Conservation (phyloP, 768 basidiomycete genomes). For the Porpolomopsis calyptriformis region DNA sequence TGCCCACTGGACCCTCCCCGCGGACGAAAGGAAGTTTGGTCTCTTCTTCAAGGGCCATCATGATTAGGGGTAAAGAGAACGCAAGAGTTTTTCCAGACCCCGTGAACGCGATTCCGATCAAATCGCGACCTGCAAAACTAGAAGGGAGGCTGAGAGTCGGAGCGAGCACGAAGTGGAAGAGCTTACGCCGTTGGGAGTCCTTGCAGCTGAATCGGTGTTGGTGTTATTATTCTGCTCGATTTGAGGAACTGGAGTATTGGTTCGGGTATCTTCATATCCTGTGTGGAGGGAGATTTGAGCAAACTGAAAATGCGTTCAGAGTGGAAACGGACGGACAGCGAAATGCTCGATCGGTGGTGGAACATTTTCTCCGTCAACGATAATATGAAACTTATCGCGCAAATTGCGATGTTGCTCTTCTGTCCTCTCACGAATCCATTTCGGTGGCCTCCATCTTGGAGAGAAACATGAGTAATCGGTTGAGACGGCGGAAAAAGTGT, state of each 20-base stretch:
- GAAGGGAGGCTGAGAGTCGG: slow-evolving; percentile 12
- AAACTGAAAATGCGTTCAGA: not conserved
- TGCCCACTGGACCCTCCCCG: slow-evolving; percentile 95
- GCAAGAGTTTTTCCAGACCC: slow-evolving; percentile 99
- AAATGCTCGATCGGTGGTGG: slow-evolving; percentile 92
- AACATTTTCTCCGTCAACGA: slow-evolving; percentile 88
- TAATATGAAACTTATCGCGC: slow-evolving; percentile 86
- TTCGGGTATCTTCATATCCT: slow-evolving; percentile 99
- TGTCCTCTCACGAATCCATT: slow-evolving; percentile 62
- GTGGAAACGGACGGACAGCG: slow-evolving; percentile 32
- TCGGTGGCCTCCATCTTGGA: slow-evolving; percentile 88
- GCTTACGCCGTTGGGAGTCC: slow-evolving; percentile 90
- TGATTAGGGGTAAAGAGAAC: slow-evolving; percentile 94
- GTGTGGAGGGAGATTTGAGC: slow-evolving; percentile 5
- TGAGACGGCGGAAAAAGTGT: not conserved
- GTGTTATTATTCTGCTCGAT: slow-evolving; percentile 71
- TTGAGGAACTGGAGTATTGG: slow-evolving; percentile 75
- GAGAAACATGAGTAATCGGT: slow-evolving; percentile 4
- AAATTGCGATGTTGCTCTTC: slow-evolving; percentile 61
- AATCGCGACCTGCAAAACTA: slow-evolving; percentile 90
- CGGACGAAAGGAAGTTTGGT: slow-evolving; percentile 77
- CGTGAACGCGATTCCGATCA: slow-evolving; percentile 98
- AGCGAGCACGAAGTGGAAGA: slow-evolving; percentile 6
- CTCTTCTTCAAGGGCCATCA: slow-evolving; percentile 94
- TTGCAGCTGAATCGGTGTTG: slow-evolving; percentile 95